Conservation (phyloP, 2,329 filamentous ascomycete species). For the Sarocladium oryzae region DNA sequence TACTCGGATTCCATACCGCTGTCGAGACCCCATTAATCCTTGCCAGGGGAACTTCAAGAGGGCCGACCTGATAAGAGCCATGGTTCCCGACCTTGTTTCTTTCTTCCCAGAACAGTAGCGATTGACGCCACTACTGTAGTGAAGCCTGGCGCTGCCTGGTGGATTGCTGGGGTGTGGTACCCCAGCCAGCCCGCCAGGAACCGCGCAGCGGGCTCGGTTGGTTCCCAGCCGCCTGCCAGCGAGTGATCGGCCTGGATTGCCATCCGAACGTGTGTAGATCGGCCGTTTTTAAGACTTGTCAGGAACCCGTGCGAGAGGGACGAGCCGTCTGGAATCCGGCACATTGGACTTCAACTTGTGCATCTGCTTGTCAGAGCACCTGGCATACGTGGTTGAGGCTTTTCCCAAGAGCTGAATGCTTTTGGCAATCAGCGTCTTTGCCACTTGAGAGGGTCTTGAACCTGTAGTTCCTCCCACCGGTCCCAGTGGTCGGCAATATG, state of each 20-base stretch:
- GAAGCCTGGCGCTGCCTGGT: not conserved
- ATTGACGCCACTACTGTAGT: not conserved
- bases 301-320: constrained; percentile 7
- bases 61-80: constrained; percentile 6
- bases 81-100: not conserved
- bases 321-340: constrained; percentile 1
- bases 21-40: not conserved
- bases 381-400: too few relatives aligned
- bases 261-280: not conserved
- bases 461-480: not conserved
- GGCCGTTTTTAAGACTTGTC: not conserved
- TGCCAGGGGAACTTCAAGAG: not conserved
- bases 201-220: constrained; percentile 6
- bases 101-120: not conserved
- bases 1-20: not conserved
- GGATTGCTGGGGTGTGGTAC: not conserved
- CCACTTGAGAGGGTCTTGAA: not conserved
- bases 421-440: not conserved
- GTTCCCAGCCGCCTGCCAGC: constrained; percentile 8
- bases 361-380: not conserved
- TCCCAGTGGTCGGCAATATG: not conserved
- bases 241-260: constrained; percentile 3
- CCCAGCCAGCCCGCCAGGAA: constrained; percentile 1
- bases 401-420: too few relatives aligned
- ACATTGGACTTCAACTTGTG: not conserved